A percentile compares a stretch with the other conserved stretches of the same genome.
Evolutionary conservation across 2,329 filamentous ascomycete species (phyloP).

Genomic region (Trichoderma semiorbis): DNA sequence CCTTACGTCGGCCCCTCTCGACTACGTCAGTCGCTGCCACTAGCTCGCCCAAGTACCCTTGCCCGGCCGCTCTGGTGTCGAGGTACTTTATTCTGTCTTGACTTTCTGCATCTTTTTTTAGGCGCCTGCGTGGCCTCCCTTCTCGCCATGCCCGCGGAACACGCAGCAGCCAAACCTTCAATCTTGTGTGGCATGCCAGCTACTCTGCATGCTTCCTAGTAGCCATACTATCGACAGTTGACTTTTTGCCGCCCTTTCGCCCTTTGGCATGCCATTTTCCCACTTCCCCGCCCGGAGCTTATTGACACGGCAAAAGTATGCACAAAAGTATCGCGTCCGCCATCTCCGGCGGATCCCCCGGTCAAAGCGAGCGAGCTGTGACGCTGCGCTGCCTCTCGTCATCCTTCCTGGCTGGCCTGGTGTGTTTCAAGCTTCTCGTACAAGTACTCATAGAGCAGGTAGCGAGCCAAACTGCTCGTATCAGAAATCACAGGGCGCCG

Average conservation of each 20-base stretch:
- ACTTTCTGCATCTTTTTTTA: neutral
- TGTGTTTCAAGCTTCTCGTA: neutral
- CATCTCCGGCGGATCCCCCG: neutral
- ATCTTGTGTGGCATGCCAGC: constrained; percentile 1
- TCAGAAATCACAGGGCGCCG: neutral
- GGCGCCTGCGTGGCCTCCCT: neutral
- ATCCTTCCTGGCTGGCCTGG: neutral
- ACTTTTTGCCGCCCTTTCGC: neutral
- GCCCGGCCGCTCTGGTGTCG: neutral
- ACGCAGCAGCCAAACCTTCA: neutral
- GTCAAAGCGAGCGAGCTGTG: neutral
- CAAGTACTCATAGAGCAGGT: neutral
- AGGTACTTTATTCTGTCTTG: neutral
- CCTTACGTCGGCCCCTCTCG: constrained; percentile 31
- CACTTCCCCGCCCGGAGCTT: neutral
- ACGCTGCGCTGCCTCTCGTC: neutral
- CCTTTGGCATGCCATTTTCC: neutral
- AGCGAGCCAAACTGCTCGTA: neutral
- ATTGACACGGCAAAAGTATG: neutral
- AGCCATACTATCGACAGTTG: neutral
- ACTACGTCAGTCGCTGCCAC: constrained; percentile 8
- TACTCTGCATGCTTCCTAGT: neutral
- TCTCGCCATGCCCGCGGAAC: neutral
- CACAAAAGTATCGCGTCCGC: neutral
- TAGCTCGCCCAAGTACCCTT: constrained; percentile 1